Evolutionary conservation across 1,284 basidiomycete genomes (phyloP).

Genomic region (Mrakiaceae sp.): DNA sequence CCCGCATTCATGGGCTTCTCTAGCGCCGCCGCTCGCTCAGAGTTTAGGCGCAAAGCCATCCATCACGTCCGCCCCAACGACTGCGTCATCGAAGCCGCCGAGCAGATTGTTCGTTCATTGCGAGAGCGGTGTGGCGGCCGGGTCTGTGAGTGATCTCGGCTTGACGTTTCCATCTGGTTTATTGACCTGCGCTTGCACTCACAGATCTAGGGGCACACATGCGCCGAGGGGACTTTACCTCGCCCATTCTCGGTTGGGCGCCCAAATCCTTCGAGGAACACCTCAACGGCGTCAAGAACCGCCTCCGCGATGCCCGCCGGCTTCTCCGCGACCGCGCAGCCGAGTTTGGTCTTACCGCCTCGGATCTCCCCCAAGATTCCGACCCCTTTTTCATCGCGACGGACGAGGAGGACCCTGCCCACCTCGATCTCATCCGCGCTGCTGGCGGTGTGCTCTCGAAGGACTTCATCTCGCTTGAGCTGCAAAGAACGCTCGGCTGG

Average conservation of each 20-base stretch:
- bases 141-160: not conserved
- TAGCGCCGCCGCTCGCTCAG: not conserved
- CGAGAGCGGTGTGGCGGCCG: no score
- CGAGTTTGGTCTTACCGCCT: not conserved
- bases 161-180: not conserved
- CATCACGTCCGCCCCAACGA: not conserved
- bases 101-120: not conserved
- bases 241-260: not conserved
- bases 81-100: not conserved
- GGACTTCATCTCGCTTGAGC: not conserved
- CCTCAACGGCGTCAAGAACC: not conserved
- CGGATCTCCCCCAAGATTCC: not conserved
- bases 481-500: no score
- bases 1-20: not conserved
- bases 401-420: not conserved
- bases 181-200: no score
- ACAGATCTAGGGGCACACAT: not conserved
- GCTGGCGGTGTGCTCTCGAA: not conserved
- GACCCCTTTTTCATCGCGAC: not conserved
- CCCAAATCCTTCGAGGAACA: not conserved
- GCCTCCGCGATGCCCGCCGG: not conserved
- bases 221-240: not conserved
- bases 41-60: not conserved
- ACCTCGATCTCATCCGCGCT: not conserved
- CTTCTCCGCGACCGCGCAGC: not conserved